Percentiles rank a stretch among this genome's conserved stretches.
Conservation (phyloP, 2,329 filamentous ascomycete genomes). For the Xylariaceae sp. region DNA sequence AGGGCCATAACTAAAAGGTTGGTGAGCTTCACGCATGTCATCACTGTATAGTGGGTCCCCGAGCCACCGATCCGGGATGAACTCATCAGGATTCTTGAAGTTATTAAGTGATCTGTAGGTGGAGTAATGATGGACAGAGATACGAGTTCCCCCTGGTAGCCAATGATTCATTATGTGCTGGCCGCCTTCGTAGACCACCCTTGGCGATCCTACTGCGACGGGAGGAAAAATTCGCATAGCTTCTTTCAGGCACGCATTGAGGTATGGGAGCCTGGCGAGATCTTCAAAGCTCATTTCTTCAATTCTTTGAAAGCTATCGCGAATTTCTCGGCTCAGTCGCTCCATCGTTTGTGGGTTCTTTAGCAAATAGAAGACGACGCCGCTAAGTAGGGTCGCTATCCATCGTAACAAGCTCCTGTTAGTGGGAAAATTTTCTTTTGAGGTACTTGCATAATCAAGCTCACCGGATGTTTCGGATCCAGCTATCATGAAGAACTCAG, state of each 20-base stretch:
- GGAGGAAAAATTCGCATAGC: constrained; percentile 28
- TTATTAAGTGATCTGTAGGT: constrained; percentile 21
- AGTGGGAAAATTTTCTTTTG: no score
- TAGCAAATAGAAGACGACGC: constrained; percentile 20
- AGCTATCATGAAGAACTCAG: constrained; percentile 32
- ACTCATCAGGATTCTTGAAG: constrained; percentile 30
- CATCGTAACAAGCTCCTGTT: neutral
- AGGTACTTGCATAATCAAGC: no score
- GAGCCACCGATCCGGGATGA: constrained; percentile 33
- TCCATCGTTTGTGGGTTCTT: constrained; percentile 34
- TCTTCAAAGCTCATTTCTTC: constrained; percentile 37
- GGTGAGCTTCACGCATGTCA: constrained; percentile 29
- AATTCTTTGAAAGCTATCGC: constrained; percentile 30
- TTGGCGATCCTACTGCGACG: constrained; percentile 20
- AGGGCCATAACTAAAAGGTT: constrained; percentile 32
- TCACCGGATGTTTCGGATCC: constrained; percentile 29
- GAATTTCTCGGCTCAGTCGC: constrained; percentile 38
- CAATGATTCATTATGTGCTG: constrained; percentile 21
- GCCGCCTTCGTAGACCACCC: constrained; percentile 22
- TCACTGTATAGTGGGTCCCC: constrained; percentile 27
- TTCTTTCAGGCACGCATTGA: constrained; percentile 34
- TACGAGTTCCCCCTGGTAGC: constrained; percentile 18
- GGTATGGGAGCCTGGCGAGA: constrained; percentile 25
- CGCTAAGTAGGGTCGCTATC: constrained; percentile 45
- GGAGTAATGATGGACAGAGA: constrained; percentile 27